Evolutionary conservation across 2,329 filamentous ascomycete genomes (phyloP).

Genomic region (Colletotrichum sp.): DNA sequence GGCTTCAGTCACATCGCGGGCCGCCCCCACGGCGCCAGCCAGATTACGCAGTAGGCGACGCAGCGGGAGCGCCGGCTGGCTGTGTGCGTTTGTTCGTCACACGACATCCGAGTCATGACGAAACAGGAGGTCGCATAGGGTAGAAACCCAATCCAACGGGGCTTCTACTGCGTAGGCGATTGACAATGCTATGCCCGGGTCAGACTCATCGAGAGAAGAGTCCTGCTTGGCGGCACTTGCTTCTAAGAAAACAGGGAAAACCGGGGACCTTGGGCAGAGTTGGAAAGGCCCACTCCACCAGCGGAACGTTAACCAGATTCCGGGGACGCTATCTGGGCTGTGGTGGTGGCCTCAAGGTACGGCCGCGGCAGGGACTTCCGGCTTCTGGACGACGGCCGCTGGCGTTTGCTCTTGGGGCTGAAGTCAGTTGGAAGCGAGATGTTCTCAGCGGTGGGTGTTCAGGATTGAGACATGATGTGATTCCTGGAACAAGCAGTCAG

Average conservation of each 20-base stretch:
- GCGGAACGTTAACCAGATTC: conserved; percentile 1
- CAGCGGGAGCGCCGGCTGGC: background rate
- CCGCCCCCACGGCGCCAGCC: background rate
- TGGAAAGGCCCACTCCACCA: background rate
- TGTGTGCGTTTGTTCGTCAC: background rate
- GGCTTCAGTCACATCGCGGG: background rate
- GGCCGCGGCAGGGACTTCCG: background rate
- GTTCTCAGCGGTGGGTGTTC: background rate
- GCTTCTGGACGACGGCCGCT: background rate
- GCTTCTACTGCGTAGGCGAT: background rate
- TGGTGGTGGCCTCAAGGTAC: background rate
- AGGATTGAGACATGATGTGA: background rate
- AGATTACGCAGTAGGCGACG: background rate
- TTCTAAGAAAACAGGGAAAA: background rate
- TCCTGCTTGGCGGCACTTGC: too few relatives aligned
- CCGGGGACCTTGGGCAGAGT: background rate
- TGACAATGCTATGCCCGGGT: background rate
- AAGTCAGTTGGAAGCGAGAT: background rate
- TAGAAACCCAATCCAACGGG: background rate
- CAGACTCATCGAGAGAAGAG: background rate
- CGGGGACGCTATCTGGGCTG: background rate
- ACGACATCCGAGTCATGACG: background rate
- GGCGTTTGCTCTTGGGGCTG: background rate
- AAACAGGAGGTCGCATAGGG: background rate
- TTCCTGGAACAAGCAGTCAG: background rate